phyloP scores from a whole-genome alignment of 208 protist species.

The Trypanosoma melophagium region DNA sequence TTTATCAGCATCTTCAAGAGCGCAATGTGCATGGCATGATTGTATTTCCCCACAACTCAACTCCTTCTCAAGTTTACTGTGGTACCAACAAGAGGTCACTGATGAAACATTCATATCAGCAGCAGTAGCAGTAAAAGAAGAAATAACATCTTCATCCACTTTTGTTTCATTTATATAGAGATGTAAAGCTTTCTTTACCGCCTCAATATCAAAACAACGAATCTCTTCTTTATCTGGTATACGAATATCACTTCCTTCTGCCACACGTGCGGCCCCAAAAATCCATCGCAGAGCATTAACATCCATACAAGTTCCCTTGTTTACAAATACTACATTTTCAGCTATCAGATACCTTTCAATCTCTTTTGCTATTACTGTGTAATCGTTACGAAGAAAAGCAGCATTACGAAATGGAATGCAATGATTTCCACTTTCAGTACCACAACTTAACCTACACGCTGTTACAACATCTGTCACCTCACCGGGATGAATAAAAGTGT shows the following conservation, averaged over 20 bases:
- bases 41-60: not conserved
- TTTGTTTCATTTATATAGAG: not conserved
- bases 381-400: slow-evolving; percentile 46
- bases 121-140: not conserved
- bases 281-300: slow-evolving; percentile 58
- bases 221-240: slow-evolving; percentile 40
- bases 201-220: slow-evolving; percentile 42
- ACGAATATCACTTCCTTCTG: slow-evolving; percentile 8
- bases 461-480: slow-evolving; percentile 4
- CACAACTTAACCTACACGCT: slow-evolving; percentile 19
- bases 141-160: not conserved
- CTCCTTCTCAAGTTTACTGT: slow-evolving; percentile 12
- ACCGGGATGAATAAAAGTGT: slow-evolving; percentile 27
- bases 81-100: slow-evolving; percentile 41
- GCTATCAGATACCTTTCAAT: slow-evolving; percentile 29
- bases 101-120: too few relatives aligned
- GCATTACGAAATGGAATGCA: slow-evolving; percentile 44
- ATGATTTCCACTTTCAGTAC: slow-evolving; percentile 34
- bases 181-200: slow-evolving; percentile 28
- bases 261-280: slow-evolving; percentile 33
- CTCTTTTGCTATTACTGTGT: slow-evolving; percentile 21
- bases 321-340: slow-evolving; percentile 54
- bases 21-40: slow-evolving; percentile 19
- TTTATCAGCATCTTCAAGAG: slow-evolving; percentile 22
- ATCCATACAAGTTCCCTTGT: slow-evolving; percentile 52